Percentiles rank a stretch among this genome's conserved stretches.
Evolutionary conservation across 2,329 filamentous ascomycete genomes (phyloP).

Genomic region (Parafenestella ontariensis): DNA sequence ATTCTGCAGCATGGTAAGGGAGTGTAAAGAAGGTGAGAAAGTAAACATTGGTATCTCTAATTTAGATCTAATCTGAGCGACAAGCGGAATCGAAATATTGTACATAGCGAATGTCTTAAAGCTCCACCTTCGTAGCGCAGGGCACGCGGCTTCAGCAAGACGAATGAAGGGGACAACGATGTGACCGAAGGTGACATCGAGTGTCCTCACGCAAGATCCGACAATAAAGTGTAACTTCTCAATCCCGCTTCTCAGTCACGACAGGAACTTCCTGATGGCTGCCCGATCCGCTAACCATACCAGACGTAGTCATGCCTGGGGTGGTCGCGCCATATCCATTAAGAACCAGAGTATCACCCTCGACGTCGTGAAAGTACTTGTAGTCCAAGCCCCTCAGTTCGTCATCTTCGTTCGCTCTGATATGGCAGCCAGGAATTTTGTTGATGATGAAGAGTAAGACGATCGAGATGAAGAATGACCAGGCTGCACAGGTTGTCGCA

Average conservation of each 20-base stretch:
- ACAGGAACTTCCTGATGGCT: conserved; percentile 32
- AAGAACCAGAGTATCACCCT: conserved; percentile 30
- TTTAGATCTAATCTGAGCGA: neutral
- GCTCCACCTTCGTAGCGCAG: neutral
- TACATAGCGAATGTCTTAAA: neutral
- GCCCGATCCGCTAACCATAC: conserved; percentile 16
- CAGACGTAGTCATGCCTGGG: conserved; percentile 13
- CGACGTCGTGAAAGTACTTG: conserved; percentile 55
- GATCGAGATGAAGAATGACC: conserved; percentile 62
- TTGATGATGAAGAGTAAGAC: conserved; percentile 63
- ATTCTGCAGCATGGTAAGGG: neutral
- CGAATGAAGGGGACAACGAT: neutral
- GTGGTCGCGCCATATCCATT: conserved; percentile 24
- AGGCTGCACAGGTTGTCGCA: conserved; percentile 62
- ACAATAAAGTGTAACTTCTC: neutral
- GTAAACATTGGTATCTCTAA: neutral
- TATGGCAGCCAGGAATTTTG: conserved; percentile 64
- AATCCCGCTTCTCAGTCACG: conserved; percentile 28
- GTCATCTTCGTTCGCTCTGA: conserved; percentile 63
- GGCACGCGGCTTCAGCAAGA: too few relatives aligned
- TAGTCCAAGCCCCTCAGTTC: conserved; percentile 63
- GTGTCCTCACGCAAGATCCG: too few relatives aligned
- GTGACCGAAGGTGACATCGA: neutral
- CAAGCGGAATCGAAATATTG: neutral
- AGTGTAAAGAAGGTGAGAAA: neutral